These are phyloP conservation scores for Phyllosticta capitalensis DNA, from an alignment of 2,329 filamentous ascomycete species.

Conservation along the genomic window DNA sequence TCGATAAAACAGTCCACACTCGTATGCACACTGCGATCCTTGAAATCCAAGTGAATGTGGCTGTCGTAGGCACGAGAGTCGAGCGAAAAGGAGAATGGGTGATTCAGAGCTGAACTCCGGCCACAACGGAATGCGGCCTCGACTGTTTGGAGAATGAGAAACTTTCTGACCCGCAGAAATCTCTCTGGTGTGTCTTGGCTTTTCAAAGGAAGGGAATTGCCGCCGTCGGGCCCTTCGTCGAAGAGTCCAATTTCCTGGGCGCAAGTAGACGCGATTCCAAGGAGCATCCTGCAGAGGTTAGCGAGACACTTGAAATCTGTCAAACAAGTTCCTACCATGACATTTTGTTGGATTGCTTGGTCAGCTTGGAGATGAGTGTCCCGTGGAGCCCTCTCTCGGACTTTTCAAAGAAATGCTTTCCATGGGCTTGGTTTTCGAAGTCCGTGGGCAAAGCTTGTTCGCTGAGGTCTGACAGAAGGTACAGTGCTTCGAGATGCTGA, in stretches of 20 bases:
- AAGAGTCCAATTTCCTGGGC: slow-evolving; percentile 4
- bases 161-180: background rate
- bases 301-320: background rate
- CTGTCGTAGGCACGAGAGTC: background rate
- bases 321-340: background rate
- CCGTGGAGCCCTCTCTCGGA: background rate
- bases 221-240: background rate
- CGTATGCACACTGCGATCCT: background rate
- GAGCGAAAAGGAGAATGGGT: slow-evolving; percentile 4
- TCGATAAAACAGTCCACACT: background rate
- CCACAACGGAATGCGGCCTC: slow-evolving; percentile 1
- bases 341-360: slow-evolving; percentile 2
- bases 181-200: background rate
- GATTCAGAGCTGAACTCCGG: background rate
- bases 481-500: background rate
- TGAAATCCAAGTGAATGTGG: background rate
- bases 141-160: background rate
- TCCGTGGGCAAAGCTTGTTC: slow-evolving; percentile 1
- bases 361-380: background rate
- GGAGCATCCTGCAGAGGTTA: slow-evolving; percentile 1
- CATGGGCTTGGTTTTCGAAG: background rate
- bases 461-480: background rate
- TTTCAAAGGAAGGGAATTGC: background rate
- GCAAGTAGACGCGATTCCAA: background rate
- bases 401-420: slow-evolving; percentile 5